Base-by-base conservation (phyloP, 805 yeast genomes). In the Saccharomycopsis fibuligera region DNA sequence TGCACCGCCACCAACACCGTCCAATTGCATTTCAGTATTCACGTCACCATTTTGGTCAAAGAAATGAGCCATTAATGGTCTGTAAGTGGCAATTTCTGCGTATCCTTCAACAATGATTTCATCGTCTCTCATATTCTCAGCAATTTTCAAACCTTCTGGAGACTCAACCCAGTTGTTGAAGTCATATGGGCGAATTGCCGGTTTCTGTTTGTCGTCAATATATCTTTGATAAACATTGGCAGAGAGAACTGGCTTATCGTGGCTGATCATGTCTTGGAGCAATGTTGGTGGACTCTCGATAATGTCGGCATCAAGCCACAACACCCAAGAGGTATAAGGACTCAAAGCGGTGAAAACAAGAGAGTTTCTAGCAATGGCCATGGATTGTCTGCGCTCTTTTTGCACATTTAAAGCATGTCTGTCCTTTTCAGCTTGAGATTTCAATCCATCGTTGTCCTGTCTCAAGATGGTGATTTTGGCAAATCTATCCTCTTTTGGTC, bases 1-100 rank as follows among this genome's bases (percentile, higher is more conserved):
- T 38, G 97, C 95, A 21, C 97, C 96, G 54, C 97, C 98, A 47
- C 99, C 99, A 50, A 93, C 98, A 63, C 99, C 99, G 64, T 93
- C 98, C 51, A 93, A 73, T 41, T 77, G 78, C 86, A 93, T 83
- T 61, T 83, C 91, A 3, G 81, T 75, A 56, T 74, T 71, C 10
- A 61, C 51, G 49, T 81, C 82, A 24, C 85, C 93, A 5, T 72
- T 68, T 3, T 80, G 67, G 59, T 84, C 85, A 65, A 84, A 86
- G 63, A 80, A 78, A 60, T 83, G 81, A 0, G 96, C 98, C 99
- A 93, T 93, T 58, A 93, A 72, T 14, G 95, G 85, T 66, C 99
- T 78, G 64, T 85, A 93, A 1, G 99, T 93, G 43, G 96, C 95
- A 66, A 91, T 72, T 62, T 93, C 97, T 1, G 81, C 70, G 67